A percentile compares a stretch with the other conserved stretches of the same genome.
These are phyloP conservation scores for Globisporangium abappressorium DNA, from an alignment of 352 stramenopile genomes.

Conservation along the genomic window DNA sequence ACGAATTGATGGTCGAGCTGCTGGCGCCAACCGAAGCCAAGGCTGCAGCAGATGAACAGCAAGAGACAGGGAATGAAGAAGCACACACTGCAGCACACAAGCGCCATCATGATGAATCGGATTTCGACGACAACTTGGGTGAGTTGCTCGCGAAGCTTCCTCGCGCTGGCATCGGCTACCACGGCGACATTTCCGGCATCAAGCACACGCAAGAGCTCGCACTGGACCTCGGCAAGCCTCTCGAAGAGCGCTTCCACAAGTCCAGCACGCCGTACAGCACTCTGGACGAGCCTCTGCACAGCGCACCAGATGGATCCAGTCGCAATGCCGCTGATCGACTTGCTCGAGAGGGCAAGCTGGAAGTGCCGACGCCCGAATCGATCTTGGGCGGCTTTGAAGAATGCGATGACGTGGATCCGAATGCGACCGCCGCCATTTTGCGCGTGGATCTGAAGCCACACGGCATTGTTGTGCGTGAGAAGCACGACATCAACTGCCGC, in stretches of 20 bases:
- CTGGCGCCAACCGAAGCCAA: not conserved
- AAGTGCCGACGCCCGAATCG: slow-evolving; percentile 71
- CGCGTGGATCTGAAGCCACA: slow-evolving; percentile 32
- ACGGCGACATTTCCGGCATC: slow-evolving; percentile 56
- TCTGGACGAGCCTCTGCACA: slow-evolving; percentile 53
- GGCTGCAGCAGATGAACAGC: not conserved
- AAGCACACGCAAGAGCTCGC: slow-evolving; percentile 55
- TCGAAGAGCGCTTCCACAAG: slow-evolving; percentile 76
- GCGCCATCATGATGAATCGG: slow-evolving; percentile 49
- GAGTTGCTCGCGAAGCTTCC: slow-evolving; percentile 62
- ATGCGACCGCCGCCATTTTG: slow-evolving; percentile 58
- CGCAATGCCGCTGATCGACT: slow-evolving; percentile 11
- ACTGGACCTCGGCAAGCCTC: slow-evolving; percentile 42
- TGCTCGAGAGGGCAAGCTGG: slow-evolving; percentile 39
- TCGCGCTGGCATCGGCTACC: slow-evolving; percentile 73
- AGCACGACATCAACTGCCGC: slow-evolving; percentile 62
- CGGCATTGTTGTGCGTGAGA: slow-evolving; percentile 35
- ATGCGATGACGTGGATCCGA: slow-evolving; percentile 73
- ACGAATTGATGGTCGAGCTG: slow-evolving; percentile 48
- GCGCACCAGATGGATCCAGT: slow-evolving; percentile 29
- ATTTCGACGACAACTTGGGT: slow-evolving; percentile 55
- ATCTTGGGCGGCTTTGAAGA: slow-evolving; percentile 80
- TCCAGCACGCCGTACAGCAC: slow-evolving; percentile 76
- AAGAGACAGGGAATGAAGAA: slow-evolving; percentile 12
- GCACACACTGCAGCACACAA: slow-evolving; percentile 32